Conservation (phyloP, 2,329 filamentous ascomycete genomes). For the Apiospora kogelbergensis region DNA sequence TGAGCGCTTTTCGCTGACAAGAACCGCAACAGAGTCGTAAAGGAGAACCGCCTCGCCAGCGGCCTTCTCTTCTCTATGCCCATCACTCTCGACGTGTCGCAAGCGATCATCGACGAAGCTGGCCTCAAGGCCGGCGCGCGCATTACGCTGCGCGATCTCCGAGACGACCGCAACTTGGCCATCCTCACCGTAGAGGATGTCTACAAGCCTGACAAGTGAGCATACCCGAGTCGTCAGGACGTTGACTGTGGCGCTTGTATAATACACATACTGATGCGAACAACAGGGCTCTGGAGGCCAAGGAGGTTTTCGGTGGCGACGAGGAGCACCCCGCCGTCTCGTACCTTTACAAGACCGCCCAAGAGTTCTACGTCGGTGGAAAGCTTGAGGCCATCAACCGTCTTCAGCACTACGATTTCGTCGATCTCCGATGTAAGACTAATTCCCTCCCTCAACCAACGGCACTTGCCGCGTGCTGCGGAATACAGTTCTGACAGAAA, state of each 20-base stretch:
- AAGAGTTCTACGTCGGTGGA: slow-evolving; percentile 92
- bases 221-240: slow-evolving; percentile 11
- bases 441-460: neutral
- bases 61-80: slow-evolving; percentile 95
- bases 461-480: slow-evolving; percentile 12
- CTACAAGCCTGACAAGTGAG: slow-evolving; percentile 93
- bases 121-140: slow-evolving; percentile 78
- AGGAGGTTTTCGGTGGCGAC: slow-evolving; percentile 89
- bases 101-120: slow-evolving; percentile 71
- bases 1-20: slow-evolving; percentile 28
- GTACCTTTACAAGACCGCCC: slow-evolving; percentile 78
- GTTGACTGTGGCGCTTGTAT: neutral
- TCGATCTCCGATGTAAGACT: slow-evolving; percentile 81
- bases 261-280: neutral
- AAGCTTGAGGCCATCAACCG: slow-evolving; percentile 95
- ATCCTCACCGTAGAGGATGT: slow-evolving; percentile 95
- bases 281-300: slow-evolving; percentile 80
- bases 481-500: neutral
- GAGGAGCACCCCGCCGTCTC: slow-evolving; percentile 91
- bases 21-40: slow-evolving; percentile 67
- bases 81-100: slow-evolving; percentile 85
- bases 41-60: slow-evolving; percentile 80
- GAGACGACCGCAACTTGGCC: slow-evolving; percentile 93
- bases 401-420: slow-evolving; percentile 98
- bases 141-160: slow-evolving; percentile 88